Evolutionary conservation across 306 rosid genomes (phyloP).

Genomic region (Urtica urens): DNA sequence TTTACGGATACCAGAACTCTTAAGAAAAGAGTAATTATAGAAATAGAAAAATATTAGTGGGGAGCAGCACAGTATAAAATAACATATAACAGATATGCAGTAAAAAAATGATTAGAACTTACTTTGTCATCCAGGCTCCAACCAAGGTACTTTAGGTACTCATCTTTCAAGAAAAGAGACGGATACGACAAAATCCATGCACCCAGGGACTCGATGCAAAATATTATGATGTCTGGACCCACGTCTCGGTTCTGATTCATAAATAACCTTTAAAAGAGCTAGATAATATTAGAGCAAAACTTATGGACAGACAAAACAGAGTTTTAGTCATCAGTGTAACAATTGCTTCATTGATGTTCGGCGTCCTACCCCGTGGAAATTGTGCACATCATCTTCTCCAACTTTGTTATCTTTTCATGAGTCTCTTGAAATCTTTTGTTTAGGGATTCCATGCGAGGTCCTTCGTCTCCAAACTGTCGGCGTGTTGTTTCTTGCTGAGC

Average conservation of each 20-base stretch:
- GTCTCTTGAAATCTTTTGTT: constrained; percentile 71
- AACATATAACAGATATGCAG: too few species aligned
- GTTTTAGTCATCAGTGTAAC: not conserved
- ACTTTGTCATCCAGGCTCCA: constrained; percentile 97
- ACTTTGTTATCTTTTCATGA: constrained; percentile 67
- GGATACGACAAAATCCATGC: constrained; percentile 91
- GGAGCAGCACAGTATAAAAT: too few species aligned
- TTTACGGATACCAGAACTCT: constrained; percentile 90
- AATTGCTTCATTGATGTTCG: not conserved
- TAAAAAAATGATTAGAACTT: constrained; percentile 23
- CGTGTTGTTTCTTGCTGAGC: constrained; percentile 91
- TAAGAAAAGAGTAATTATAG: constrained; percentile 17
- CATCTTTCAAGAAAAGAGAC: constrained; percentile 87
- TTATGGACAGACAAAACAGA: constrained; percentile 8
- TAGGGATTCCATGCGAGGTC: constrained; percentile 87
- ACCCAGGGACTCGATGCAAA: constrained; percentile 88
- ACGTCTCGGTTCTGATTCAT: constrained; percentile 94
- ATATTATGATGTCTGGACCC: constrained; percentile 75
- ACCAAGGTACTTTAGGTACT: constrained; percentile 90
- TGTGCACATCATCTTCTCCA: constrained; percentile 98
- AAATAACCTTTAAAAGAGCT: constrained; percentile 67
- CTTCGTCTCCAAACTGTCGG: constrained; percentile 80
- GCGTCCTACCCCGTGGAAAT: constrained; percentile 82
- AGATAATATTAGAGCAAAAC: constrained; percentile 19
- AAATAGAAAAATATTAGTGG: too few species aligned